Conservation (phyloP, 805 yeast species). For the Saturnispora sanitii region DNA sequence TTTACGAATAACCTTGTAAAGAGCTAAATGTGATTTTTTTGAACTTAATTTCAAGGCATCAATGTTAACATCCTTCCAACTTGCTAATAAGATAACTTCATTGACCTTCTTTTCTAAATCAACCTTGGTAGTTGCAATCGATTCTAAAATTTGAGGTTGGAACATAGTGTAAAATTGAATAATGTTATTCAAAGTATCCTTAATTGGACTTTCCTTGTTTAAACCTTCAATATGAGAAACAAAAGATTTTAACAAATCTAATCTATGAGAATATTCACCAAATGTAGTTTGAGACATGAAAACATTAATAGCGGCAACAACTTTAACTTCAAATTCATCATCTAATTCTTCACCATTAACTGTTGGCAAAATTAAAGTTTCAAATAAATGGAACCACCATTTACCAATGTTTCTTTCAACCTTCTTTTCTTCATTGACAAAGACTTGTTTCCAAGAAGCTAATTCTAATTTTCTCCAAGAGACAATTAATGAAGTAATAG, state of each 20-base stretch:
- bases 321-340: constrained; percentile 24
- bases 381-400: constrained; percentile 92
- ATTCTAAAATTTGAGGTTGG: constrained; percentile 35
- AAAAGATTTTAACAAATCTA: constrained; percentile 58
- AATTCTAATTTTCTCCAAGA: constrained; percentile 88
- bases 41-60: constrained; percentile 94
- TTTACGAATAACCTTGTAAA: constrained; percentile 76
- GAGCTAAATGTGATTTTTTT: constrained; percentile 70
- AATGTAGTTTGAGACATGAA: constrained; percentile 66
- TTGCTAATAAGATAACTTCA: constrained; percentile 80
- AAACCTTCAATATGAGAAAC: constrained; percentile 37
- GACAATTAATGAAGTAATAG: constrained; percentile 60
- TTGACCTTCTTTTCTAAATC: constrained; percentile 66
- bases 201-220: constrained; percentile 18
- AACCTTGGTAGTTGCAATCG: constrained; percentile 37
- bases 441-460: constrained; percentile 72
- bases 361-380: constrained; percentile 53
- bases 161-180: constrained; percentile 62
- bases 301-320: constrained; percentile 54
- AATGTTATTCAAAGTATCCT: constrained; percentile 45
- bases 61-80: constrained; percentile 95
- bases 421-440: constrained; percentile 49
- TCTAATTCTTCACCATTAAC: constrained; percentile 33
- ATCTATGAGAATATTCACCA: constrained; percentile 62
- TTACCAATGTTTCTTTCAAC: constrained; percentile 47